These are phyloP conservation scores for Ascoidea asiatica DNA, from an alignment of 805 yeast species.

Conservation along the genomic window DNA sequence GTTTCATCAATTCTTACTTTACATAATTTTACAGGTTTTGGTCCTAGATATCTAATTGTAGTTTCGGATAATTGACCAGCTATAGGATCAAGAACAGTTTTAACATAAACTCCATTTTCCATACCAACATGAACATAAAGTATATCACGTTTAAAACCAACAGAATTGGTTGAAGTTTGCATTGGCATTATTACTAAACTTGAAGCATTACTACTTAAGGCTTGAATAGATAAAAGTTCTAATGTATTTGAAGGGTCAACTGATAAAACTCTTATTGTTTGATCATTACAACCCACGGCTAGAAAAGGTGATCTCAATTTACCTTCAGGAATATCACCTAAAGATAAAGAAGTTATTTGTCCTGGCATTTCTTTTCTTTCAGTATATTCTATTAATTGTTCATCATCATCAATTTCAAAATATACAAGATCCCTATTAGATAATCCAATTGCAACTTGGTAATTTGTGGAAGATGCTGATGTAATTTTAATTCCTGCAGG, in stretches of 20 bases:
- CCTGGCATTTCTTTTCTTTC: constrained; percentile 41
- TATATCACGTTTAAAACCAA: constrained; percentile 9
- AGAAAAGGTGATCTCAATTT: constrained; percentile 38
- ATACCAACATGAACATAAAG: constrained; percentile 62
- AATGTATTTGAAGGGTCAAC: constrained; percentile 45
- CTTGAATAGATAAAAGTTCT: constrained; percentile 51
- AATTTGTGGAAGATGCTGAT: constrained; percentile 45
- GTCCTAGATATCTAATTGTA: constrained; percentile 61
- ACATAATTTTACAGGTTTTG: constrained; percentile 42
- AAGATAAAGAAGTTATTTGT: constrained; percentile 29
- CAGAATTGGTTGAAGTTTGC: constrained; percentile 10
- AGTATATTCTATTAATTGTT: constrained; percentile 57
- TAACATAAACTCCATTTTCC: constrained; percentile 68
- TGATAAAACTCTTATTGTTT: constrained; percentile 55
- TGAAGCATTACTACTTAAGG: constrained; percentile 34
- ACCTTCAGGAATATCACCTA: constrained; percentile 36
- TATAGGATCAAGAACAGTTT: constrained; percentile 39
- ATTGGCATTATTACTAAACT: constrained; percentile 24
- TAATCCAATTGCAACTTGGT: constrained; percentile 59
- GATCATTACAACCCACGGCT: constrained; percentile 62
- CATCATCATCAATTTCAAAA: constrained; percentile 60
- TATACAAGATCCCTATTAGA: constrained; percentile 68
- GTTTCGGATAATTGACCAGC: constrained; percentile 56
- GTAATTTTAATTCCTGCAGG: constrained; percentile 62
- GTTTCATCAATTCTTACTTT: constrained; percentile 23